Conservation (phyloP, 441 rosid species). For the California macrophylla region DNA sequence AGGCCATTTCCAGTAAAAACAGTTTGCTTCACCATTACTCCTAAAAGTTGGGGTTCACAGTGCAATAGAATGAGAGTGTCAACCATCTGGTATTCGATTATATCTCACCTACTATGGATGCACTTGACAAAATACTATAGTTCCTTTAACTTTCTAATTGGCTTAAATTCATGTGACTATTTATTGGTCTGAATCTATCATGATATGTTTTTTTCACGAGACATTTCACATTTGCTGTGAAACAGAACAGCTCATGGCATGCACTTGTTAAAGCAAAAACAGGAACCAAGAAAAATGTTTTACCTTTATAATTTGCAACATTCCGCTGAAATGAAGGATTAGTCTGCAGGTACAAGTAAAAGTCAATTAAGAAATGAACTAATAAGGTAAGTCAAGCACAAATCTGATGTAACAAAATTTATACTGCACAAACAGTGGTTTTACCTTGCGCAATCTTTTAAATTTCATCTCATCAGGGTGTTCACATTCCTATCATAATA, state of each 20-base stretch:
- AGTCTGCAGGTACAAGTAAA: slow-evolving; percentile 42
- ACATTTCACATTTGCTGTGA: background rate
- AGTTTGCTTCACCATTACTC: too few relatives aligned
- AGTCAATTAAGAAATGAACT: background rate
- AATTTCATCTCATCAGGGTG: slow-evolving; percentile 66
- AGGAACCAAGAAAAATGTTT: slow-evolving; percentile 7
- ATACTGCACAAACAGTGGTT: background rate
- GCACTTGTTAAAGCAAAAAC: slow-evolving; percentile 3
- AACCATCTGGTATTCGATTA: background rate
- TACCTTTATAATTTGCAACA: slow-evolving; percentile 55
- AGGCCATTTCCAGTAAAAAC: too few relatives aligned
- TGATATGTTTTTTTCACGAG: background rate
- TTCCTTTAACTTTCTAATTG: background rate
- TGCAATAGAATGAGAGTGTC: too few relatives aligned
- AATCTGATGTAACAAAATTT: background rate
- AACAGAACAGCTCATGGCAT: background rate
- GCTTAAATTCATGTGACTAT: background rate
- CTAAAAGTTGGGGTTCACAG: too few relatives aligned
- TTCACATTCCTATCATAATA: slow-evolving; percentile 49
- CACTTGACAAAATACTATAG: background rate
- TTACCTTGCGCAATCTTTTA: slow-evolving; percentile 76
- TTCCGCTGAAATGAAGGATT: slow-evolving; percentile 62
- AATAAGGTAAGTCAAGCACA: slow-evolving; percentile 8
- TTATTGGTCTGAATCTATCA: background rate
- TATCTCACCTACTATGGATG: too few relatives aligned